Evolutionary conservation across 2,329 filamentous ascomycete species (phyloP), one percentile per base, ranked within the genome.

Genomic region (Nigrospora sphaerica): DNA sequence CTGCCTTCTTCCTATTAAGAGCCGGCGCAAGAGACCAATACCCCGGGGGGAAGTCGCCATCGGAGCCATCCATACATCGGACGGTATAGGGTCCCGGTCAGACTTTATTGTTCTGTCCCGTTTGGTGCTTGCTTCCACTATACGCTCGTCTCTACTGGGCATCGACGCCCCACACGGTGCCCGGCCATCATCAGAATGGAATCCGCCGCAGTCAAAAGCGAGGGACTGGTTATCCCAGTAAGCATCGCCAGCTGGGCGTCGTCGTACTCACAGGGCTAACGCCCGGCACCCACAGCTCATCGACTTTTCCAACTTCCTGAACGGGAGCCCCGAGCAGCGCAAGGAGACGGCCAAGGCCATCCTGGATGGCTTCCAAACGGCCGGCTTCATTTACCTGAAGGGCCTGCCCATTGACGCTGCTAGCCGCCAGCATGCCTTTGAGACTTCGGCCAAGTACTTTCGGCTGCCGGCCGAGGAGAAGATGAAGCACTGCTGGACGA

Each of bases 311-410:
- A 73, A 73, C 38, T 93, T 91, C 65, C 78, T 88, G 19, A 66
- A 74, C 47, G 85, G 85, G 32, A 73, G 75, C 17, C 69, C 77
- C 0, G 57, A 72, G 11, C 71, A 85, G 54, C 85, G 84, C 55
- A 69, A 75, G 43, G 67, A 75, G 38, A 81, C 86, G 1, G 90
- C 89, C 18, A 67, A 80, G 45, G 80, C 85, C 36, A 83, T 95
- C 54, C 81, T 92, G 12, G 62, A 81, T 45, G 90, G 88, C 37
- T 95, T 96, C 70, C 86, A 90, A 57, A 84, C 78, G 2, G 86
- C 90, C 3, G 91, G 91, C 47, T 95, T 96, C 72, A 79, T 96
- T 60, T 95, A 95, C 67, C 79, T 95, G 35, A 83, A 83, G 56
- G 87, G 92, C 64, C 83, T 92, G 54, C 79, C 85, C 36, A 85